Base-by-base conservation (phyloP, 768 basidiomycete species). In the Tylopilus subfusipes region DNA sequence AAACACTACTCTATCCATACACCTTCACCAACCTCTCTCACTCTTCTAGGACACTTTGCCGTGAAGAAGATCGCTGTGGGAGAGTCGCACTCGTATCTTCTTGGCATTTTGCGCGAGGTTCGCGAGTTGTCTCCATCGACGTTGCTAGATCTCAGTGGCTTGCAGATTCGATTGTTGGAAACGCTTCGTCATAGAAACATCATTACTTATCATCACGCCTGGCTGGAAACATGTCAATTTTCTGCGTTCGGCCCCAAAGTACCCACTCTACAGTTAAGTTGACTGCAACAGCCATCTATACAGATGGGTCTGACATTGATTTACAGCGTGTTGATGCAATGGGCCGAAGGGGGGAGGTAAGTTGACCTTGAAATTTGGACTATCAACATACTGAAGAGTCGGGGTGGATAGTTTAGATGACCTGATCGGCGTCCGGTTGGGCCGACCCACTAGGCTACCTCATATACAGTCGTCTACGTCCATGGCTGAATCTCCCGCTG, bases 11-110 rank as follows among this genome's bases (percentile, higher is more conserved):
- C 6, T 57, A 25, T 49, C 22, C 51, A 33, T 36, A 24, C 19
- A 12, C 16, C 54, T 45, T 43, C 42, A 31, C 44, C 45, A 46
- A 59, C 42, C 30, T 49, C 33, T 4, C 8, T 52, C 44, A 25
- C 39, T 52, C 12, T 13, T 44, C 22, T 59, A 82, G 90, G 90
- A 27, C 86, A 85, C 60, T 97, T 95, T 68, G 95, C 95, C 0
- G 90, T 97, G 44, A 98, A 98, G 75, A 98, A 97, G 69, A 93
- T 98, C 21, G 93, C 96, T 0, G 90, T 98, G 0, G 94, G 94
- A 45, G 84, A 91, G 64, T 95, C 92, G 0, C 89, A 93, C 60
- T 78, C 85, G 2, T 95, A 95, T 73, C 76, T 96, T 7, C 72
- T 93, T 38, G 85, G 84, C 46, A 93, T 90, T 51, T 74, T 95